phyloP scores from a whole-genome alignment of 768 basidiomycete species.

The Amanita muscaria region DNA sequence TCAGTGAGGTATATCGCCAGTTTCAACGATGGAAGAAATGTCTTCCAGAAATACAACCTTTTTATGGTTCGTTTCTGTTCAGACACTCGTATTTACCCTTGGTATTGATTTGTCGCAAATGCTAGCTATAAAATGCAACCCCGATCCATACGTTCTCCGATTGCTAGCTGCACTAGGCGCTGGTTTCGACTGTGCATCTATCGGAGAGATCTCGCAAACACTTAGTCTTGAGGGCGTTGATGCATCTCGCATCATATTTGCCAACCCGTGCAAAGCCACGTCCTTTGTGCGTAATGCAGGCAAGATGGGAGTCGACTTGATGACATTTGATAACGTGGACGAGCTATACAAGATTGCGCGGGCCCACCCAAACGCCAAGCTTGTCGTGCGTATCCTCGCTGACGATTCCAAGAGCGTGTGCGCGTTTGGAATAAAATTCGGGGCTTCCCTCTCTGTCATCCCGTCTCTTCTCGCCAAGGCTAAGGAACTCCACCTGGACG shows the following conservation, averaged over 20 bases:
- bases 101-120: not conserved
- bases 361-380: slow-evolving; percentile 69
- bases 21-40: slow-evolving; percentile 72
- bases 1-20: slow-evolving; percentile 79
- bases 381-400: slow-evolving; percentile 92
- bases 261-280: slow-evolving; percentile 96
- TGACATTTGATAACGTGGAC: slow-evolving; percentile 98
- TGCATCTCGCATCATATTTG: slow-evolving; percentile 86
- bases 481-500: slow-evolving; percentile 67
- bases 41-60: slow-evolving; percentile 84
- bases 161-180: slow-evolving; percentile 22
- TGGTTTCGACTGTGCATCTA: slow-evolving; percentile 97
- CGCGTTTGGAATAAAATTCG: slow-evolving; percentile 91
- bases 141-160: slow-evolving; percentile 75
- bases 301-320: slow-evolving; percentile 71
- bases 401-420: slow-evolving; percentile 95
- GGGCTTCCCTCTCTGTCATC: slow-evolving; percentile 79
- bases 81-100: not conserved
- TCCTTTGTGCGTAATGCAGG: slow-evolving; percentile 88
- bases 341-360: slow-evolving; percentile 91
- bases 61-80: slow-evolving; percentile 51
- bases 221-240: slow-evolving; percentile 65
- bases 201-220: slow-evolving; percentile 82
- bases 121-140: slow-evolving; percentile 95
- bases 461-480: slow-evolving; percentile 76